A percentile compares a stretch with the other conserved stretches of the same genome.
These are phyloP conservation scores for Trametes cubensis DNA, from an alignment of 768 basidiomycete genomes.

Conservation along the genomic window DNA sequence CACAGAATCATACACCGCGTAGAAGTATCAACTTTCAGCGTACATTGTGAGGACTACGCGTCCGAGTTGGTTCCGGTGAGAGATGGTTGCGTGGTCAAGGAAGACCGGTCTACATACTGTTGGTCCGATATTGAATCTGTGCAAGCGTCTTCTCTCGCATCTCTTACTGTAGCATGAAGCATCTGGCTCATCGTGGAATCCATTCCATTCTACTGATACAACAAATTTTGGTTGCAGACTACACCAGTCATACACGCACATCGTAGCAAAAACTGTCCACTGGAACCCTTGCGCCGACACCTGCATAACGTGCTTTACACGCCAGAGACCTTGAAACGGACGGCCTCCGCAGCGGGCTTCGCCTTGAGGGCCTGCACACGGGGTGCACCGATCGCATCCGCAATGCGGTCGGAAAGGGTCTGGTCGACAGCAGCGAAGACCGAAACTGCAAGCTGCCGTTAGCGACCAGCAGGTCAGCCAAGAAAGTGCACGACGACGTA, in stretches of 20 bases:
- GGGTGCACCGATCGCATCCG: conserved; percentile 68
- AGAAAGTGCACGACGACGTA: conserved; percentile 41
- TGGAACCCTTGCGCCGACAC: too few species aligned
- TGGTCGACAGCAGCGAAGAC: conserved; percentile 83
- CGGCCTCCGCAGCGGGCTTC: conserved; percentile 60
- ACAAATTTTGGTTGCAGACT: neutral
- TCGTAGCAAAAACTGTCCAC: neutral
- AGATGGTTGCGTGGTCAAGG: too few species aligned
- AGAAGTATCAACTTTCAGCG: too few species aligned
- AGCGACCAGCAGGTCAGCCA: neutral
- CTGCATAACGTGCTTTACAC: neutral
- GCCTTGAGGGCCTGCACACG: conserved; percentile 59
- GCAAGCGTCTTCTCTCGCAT: too few species aligned
- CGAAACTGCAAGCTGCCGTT: conserved; percentile 48
- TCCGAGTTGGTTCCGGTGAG: too few species aligned
- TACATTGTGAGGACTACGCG: too few species aligned
- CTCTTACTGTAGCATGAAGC: too few species aligned
- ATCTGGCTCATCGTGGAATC: too few species aligned
- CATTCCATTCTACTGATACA: neutral
- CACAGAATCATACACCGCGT: too few species aligned
- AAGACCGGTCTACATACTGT: too few species aligned
- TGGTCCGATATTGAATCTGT: too few species aligned
- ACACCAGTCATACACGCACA: neutral
- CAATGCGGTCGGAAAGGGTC: conserved; percentile 73
- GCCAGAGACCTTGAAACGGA: conserved; percentile 46